phyloP scores from a whole-genome alignment of 192 early-diverging fungal species.

The Backusella liffmaniae region DNA sequence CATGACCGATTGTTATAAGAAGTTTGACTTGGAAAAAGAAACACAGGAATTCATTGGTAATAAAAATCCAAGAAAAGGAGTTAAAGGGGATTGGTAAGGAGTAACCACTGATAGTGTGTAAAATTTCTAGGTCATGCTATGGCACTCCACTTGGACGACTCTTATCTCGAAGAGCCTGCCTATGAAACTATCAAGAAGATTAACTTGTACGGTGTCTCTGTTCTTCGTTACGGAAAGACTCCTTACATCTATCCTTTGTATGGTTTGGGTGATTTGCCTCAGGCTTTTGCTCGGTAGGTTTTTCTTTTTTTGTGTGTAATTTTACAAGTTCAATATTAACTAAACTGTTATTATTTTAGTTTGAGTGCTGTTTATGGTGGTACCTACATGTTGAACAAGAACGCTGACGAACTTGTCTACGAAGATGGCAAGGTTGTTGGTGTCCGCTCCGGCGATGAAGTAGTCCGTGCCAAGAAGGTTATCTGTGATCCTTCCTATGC shows the following conservation, averaged over 20 bases:
- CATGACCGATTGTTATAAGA: conserved; percentile 85
- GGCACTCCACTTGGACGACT: conserved; percentile 93
- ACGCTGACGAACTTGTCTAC: conserved; percentile 87
- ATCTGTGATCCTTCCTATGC: conserved; percentile 98
- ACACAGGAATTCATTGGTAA: conserved; percentile 90
- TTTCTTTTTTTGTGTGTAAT: neutral
- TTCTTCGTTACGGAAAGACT: conserved; percentile 90
- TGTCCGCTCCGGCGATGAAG: conserved; percentile 86
- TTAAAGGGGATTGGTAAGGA: conserved; percentile 1
- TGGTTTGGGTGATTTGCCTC: conserved; percentile 97
- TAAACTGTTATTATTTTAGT: conserved; percentile 38
- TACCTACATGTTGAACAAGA: conserved; percentile 97
- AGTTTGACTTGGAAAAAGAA: conserved; percentile 90
- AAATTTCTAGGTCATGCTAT: conserved; percentile 81
- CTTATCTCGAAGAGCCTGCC: conserved; percentile 68
- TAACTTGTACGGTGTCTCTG: conserved; percentile 88
- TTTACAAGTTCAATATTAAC: neutral
- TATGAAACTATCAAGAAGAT: conserved; percentile 88
- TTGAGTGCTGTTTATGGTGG: conserved; percentile 98
- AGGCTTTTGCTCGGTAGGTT: conserved; percentile 87
- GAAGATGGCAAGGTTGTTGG: conserved; percentile 84
- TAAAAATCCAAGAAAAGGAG: neutral
- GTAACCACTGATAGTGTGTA: neutral
- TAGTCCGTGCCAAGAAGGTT: conserved; percentile 80
- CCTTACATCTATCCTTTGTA: conserved; percentile 99